These are phyloP conservation scores for Lentinula novae-zelandiae DNA, from an alignment of 1,284 basidiomycete species.

Conservation along the genomic window DNA sequence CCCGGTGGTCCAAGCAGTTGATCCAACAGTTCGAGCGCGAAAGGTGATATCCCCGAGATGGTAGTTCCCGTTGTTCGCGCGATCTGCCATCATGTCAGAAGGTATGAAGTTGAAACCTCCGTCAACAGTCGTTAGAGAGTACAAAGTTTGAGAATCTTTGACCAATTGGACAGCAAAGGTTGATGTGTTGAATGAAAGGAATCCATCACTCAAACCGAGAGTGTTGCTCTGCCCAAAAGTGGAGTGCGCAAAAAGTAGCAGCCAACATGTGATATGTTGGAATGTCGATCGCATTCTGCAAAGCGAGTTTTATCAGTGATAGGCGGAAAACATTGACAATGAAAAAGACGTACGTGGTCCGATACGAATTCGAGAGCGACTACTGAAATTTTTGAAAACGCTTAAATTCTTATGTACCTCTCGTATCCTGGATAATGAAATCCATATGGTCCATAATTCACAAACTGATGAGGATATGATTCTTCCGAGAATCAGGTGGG, in stretches of 20 bases:
- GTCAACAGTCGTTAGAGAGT: constrained; percentile 40
- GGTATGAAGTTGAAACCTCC: constrained; percentile 50
- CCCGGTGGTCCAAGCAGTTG: constrained; percentile 42
- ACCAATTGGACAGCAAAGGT: constrained; percentile 45
- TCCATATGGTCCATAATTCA: neutral
- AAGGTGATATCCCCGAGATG: constrained; percentile 58
- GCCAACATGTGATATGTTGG: constrained; percentile 1
- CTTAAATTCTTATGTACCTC: neutral
- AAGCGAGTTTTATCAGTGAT: neutral
- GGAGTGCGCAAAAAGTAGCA: neutral
- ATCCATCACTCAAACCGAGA: constrained; percentile 45
- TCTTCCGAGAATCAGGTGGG: neutral
- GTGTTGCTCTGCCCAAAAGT: constrained; percentile 20
- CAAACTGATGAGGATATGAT: neutral
- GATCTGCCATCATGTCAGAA: constrained; percentile 46
- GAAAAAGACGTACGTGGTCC: neutral
- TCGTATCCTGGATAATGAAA: neutral
- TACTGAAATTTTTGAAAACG: neutral
- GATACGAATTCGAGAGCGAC: neutral
- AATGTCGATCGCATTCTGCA: constrained; percentile 16
- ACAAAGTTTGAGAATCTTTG: constrained; percentile 56
- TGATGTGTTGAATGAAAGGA: constrained; percentile 42
- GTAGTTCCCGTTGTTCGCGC: constrained; percentile 47
- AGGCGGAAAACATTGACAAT: neutral
- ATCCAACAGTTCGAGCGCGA: constrained; percentile 43